Conservation (phyloP, 768 basidiomycete species). For the Dioszegia aurantiaca region DNA sequence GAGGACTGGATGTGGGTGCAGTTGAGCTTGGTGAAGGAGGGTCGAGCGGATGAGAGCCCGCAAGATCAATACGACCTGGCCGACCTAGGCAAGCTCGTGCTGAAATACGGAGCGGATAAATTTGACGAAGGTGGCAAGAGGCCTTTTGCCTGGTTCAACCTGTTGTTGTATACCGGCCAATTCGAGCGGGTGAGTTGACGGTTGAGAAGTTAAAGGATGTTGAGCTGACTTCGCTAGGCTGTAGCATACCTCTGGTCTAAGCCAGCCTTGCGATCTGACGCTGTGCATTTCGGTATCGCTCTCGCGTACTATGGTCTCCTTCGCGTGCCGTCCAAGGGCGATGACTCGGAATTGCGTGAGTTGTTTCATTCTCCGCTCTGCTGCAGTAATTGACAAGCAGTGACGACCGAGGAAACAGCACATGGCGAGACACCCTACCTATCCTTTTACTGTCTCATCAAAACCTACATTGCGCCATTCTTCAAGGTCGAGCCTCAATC, state of each 20-base stretch:
- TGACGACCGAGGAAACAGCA: constrained; percentile 18
- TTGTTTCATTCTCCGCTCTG: background rate
- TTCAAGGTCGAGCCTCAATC: constrained; percentile 89
- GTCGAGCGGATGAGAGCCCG: constrained; percentile 59
- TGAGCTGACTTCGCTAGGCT: constrained; percentile 59
- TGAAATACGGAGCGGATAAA: constrained; percentile 53
- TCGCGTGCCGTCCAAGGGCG: constrained; percentile 73
- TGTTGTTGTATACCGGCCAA: constrained; percentile 85
- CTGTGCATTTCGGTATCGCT: constrained; percentile 87
- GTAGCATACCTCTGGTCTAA: constrained; percentile 86
- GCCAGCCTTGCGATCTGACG: constrained; percentile 82
- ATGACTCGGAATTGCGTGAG: constrained; percentile 66
- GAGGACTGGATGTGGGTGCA: constrained; percentile 99
- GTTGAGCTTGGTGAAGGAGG: constrained; percentile 75
- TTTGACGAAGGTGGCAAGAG: constrained; percentile 61
- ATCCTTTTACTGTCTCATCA: constrained; percentile 77
- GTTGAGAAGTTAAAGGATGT: background rate
- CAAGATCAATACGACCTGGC: constrained; percentile 60
- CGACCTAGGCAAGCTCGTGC: constrained; percentile 49
- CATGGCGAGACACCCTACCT: constrained; percentile 52
- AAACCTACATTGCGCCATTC: constrained; percentile 90
- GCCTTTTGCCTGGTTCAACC: constrained; percentile 56
- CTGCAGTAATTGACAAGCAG: constrained; percentile 4
- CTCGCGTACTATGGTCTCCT: constrained; percentile 90
- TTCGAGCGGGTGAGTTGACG: constrained; percentile 75